Percentiles rank a stretch among this genome's conserved stretches.
Evolutionary conservation across 139 green algal genomes (phyloP).

Genomic region (Chlorella sp.): DNA sequence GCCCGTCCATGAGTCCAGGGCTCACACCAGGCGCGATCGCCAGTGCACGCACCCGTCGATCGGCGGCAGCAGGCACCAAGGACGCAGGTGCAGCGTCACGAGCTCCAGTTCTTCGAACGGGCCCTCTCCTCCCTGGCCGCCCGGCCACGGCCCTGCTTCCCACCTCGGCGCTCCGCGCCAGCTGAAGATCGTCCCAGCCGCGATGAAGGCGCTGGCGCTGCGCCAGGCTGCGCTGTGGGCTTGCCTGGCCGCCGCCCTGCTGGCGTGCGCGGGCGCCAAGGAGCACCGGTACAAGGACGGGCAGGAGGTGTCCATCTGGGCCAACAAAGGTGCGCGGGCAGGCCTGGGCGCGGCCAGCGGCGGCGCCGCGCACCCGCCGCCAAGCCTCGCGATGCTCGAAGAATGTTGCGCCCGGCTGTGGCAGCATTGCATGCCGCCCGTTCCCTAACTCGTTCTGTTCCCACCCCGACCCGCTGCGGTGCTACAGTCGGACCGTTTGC

Average conservation of each 20-base stretch:
- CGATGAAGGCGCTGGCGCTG: slow-evolving; percentile 1
- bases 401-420: no score
- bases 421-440: neutral
- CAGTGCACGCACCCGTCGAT: no score
- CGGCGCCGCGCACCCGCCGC: neutral
- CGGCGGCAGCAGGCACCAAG: no score
- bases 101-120: no score
- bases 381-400: no score
- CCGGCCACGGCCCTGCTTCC: no score
- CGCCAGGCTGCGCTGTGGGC: neutral
- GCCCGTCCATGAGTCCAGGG: no score
- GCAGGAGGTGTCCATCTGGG: slow-evolving; percentile 68
- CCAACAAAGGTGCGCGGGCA: slow-evolving; percentile 67
- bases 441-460: neutral
- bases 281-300: slow-evolving; percentile 70
- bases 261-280: neutral
- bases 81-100: no score
- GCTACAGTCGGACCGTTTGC: slow-evolving; percentile 29
- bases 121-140: no score
- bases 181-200: no score
- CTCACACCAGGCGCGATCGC: no score
- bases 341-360: neutral
- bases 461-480: neutral
- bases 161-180: no score
- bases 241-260: neutral